These are phyloP conservation scores for Jackrogersella multiformis DNA, from an alignment of 495 filamentous ascomycete species.

Conservation along the genomic window DNA sequence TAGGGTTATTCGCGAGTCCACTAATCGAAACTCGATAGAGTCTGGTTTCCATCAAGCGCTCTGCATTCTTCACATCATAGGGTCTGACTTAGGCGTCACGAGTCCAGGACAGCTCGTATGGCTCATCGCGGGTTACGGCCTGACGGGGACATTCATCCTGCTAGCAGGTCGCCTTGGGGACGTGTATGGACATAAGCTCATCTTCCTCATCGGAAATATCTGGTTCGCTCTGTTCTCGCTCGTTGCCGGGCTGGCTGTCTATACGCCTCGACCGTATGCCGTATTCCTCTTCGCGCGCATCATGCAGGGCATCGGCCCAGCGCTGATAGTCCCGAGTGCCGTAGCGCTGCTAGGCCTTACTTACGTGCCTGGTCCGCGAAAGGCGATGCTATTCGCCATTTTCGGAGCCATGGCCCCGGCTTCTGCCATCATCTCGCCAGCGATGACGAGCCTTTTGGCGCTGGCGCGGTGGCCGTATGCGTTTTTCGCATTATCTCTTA, in stretches of 20 bases:
- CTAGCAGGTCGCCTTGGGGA: slow-evolving; percentile 73
- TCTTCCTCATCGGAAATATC: slow-evolving; percentile 70
- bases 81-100: slow-evolving; percentile 52
- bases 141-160: slow-evolving; percentile 77
- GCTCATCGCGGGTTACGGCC: slow-evolving; percentile 63
- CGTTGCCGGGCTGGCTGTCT: slow-evolving; percentile 63
- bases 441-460: slow-evolving; percentile 63
- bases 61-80: slow-evolving; percentile 54
- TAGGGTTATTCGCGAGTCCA: background rate
- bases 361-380: slow-evolving; percentile 64
- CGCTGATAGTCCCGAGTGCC: slow-evolving; percentile 69
- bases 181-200: slow-evolving; percentile 68
- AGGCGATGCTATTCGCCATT: slow-evolving; percentile 71
- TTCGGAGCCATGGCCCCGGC: slow-evolving; percentile 72
- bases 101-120: slow-evolving; percentile 58
- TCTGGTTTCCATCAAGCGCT: slow-evolving; percentile 47
- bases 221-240: slow-evolving; percentile 74
- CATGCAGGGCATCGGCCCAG: slow-evolving; percentile 70
- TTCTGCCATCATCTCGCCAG: slow-evolving; percentile 62
- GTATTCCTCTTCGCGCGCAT: slow-evolving; percentile 68
- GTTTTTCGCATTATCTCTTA: slow-evolving; percentile 64
- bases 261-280: slow-evolving; percentile 50
- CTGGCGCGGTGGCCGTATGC: slow-evolving; percentile 74
- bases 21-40: slow-evolving; percentile 27
- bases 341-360: slow-evolving; percentile 68